Evolutionary conservation across 2,329 filamentous ascomycete species (phyloP), one percentile per base, ranked within the genome.

Genomic region (Eutypella sp.): DNA sequence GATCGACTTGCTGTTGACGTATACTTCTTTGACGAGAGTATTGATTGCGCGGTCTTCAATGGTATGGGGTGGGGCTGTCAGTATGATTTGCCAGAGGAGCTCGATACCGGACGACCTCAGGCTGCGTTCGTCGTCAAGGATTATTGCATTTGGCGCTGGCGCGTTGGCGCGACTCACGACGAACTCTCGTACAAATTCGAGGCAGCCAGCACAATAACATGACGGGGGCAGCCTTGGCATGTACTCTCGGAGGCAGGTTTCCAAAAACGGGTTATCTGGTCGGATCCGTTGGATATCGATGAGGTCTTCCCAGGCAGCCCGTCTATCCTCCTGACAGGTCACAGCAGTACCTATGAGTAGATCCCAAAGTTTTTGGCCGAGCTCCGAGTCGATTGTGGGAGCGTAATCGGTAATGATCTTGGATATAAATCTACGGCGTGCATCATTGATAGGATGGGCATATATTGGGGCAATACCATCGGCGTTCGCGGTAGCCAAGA

Each of bases 71-170:
- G 82, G 80, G 2, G 87, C 82, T 15, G 79, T 83, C 44, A 95
- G 69, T 27, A 92, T 81, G 56, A 96, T 80, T 20, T 82, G 80
- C 91, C 91, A 96, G n/a, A 96, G 70, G 47, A 90, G 78, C 55
- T 93, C 86, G 37, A 78, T 72, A 22, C 69, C 79, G 52, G 65
- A 77, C 49, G 71, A 76, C 53, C 76, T 69, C 23, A 79, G 60
- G 10, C 72, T 67, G n/a, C 72, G 67, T 7, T 74, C 69, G 39
- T 79, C 75, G 45, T 79, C 74, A 19, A 81, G 65, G 18, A 73
- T 59, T 41, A 75, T 69, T 19, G 70, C 70, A 20, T 62, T 59
- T 5, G 59, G 54, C 27, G 74, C 68, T 5, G 59, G 54, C 27
- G 74, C 68, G 27, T 72, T 70, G 5, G 80, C 65, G 33, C 75